A percentile compares a stretch with the other conserved stretches of the same genome.
These are phyloP conservation scores for Fennellomyces sp. DNA, from an alignment of 371 early-diverging fungal genomes.

Conservation along the genomic window DNA sequence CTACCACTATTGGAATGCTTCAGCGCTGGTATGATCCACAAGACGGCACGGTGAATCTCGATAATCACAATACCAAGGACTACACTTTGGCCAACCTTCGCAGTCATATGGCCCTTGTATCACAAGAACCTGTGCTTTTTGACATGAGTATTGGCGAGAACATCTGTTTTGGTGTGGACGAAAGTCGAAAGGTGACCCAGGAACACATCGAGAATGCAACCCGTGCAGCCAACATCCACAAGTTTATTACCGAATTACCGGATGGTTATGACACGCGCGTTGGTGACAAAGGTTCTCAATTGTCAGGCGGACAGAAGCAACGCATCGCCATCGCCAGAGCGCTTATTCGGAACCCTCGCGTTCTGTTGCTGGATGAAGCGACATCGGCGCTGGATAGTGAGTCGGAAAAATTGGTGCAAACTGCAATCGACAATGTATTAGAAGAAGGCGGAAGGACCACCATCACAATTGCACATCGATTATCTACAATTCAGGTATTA, in stretches of 20 bases:
- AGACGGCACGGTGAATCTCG: slow-evolving; percentile 65
- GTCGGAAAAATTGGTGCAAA: slow-evolving; percentile 89
- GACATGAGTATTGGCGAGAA: slow-evolving; percentile 80
- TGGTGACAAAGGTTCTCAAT: slow-evolving; percentile 72
- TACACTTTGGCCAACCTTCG: slow-evolving; percentile 67
- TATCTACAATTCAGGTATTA: slow-evolving; percentile 58
- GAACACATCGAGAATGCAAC: slow-evolving; percentile 66
- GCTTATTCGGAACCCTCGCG: slow-evolving; percentile 29
- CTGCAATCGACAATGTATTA: slow-evolving; percentile 78
- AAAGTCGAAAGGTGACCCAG: slow-evolving; percentile 38
- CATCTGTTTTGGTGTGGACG: slow-evolving; percentile 68
- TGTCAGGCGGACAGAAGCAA: slow-evolving; percentile 92
- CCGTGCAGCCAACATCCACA: slow-evolving; percentile 75
- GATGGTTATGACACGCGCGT: slow-evolving; percentile 80
- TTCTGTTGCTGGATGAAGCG: slow-evolving; percentile 91
- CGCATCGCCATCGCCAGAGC: slow-evolving; percentile 60
- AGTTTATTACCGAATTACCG: slow-evolving; percentile 69
- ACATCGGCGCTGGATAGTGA: slow-evolving; percentile 93
- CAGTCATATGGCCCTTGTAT: slow-evolving; percentile 79
- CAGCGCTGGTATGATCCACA: slow-evolving; percentile 85
- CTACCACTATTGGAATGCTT: slow-evolving; percentile 80
- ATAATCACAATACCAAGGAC: slow-evolving; percentile 65
- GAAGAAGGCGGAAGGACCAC: slow-evolving; percentile 54
- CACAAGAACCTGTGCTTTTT: slow-evolving; percentile 88
- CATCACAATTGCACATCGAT: slow-evolving; percentile 65